phyloP scores from a whole-genome alignment of 2,329 filamentous ascomycete genomes.

The Chalaropsis ovoidea region DNA sequence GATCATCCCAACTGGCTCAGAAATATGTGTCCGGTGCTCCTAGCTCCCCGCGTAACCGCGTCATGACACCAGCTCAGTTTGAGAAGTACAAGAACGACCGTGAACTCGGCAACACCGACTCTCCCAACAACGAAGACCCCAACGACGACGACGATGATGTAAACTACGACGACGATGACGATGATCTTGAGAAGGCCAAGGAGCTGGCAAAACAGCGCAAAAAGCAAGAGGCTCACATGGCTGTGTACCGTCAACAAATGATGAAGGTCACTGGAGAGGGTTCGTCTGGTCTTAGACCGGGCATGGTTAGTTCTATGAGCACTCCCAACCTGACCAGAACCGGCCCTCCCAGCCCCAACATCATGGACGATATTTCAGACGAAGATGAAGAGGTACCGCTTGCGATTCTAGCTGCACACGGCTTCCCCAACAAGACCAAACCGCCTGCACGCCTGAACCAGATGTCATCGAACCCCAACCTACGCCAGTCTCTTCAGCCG shows the following conservation, averaged over 20 bases:
- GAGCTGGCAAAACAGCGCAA: conserved; percentile 65
- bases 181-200: conserved; percentile 65
- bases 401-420: conserved; percentile 77
- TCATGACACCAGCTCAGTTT: conserved; percentile 85
- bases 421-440: conserved; percentile 69
- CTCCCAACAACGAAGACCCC: conserved; percentile 35
- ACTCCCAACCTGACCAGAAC: conserved; percentile 46
- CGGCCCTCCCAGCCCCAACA: conserved; percentile 32
- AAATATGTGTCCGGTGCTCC: conserved; percentile 33
- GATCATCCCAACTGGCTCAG: conserved; percentile 33
- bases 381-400: conserved; percentile 85
- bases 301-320: conserved; percentile 49
- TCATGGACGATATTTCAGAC: conserved; percentile 47
- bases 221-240: conserved; percentile 83
- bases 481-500: conserved; percentile 44
- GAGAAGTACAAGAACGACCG: conserved; percentile 70
- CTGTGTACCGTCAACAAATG: conserved; percentile 88
- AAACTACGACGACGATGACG: conserved; percentile 63
- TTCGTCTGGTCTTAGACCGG: conserved; percentile 38
- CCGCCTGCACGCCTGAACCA: conserved; percentile 58
- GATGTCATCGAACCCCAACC: conserved; percentile 60
- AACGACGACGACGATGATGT: conserved; percentile 55
- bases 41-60: conserved; percentile 52
- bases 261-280: conserved; percentile 76
- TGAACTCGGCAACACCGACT: conserved; percentile 41